Evolutionary conservation across 345 rosid species (phyloP), one percentile per base, ranked within the genome.

Genomic region (Eucalyptus melliodora): DNA sequence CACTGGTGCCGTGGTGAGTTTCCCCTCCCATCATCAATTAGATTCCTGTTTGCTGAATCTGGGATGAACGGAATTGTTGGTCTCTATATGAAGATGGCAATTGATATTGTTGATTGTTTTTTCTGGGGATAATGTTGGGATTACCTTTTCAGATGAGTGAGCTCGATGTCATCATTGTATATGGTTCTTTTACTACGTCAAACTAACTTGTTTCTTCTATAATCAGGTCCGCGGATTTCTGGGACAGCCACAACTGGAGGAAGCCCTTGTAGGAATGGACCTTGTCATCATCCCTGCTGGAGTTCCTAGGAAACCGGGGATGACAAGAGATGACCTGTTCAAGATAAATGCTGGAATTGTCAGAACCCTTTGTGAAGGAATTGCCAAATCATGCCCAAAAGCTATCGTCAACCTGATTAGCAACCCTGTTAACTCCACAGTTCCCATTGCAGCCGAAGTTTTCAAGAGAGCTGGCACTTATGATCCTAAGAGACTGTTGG

Each of bases 291-390:
- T 98, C 88, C 99, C 99, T 40, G 99, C 99, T 37, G 99, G 99
- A 89, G 95, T 98, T 91, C 99, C 98, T 9, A 95, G 99, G 93
- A 98, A 98, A 89, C 99, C 99, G 9, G 99, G 99, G 92, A 98
- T 98, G 99, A 98, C 98, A 6, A 96, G 99, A 86, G 99, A 98
- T 91, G 99, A 98, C 94, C 95, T 98, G 45, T 98, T 97, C 93
- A 98, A 96, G 88, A 97, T 98, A 88, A 98, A 97, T 93, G 99
- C 99, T 51, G 99, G 99, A 89, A 98, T 97, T 60, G 99, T 96
- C 45, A 96, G 88, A 93, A 97, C 97, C 37, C 95, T 98, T 49
- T 95, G 97, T 59, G 99, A 98, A 92, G 97, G 97, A 92, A 94
- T 98, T 88, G 94, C 97, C 7, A 96, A 95, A 88, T 93, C 95